phyloP scores from a whole-genome alignment of 179 eudicot species.

The Beta lomatogona region DNA sequence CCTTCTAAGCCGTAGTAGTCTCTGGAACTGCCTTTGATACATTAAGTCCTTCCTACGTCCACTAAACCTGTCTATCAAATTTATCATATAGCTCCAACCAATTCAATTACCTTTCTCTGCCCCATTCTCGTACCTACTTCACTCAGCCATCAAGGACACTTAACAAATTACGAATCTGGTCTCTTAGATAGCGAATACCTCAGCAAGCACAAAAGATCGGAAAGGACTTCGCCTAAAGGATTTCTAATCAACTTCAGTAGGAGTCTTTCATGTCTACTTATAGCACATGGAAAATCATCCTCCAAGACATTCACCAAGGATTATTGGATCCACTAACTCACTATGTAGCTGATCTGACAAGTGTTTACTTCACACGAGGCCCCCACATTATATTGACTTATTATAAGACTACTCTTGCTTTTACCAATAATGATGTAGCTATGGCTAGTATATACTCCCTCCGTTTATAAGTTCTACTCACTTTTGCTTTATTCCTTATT shows the following conservation, averaged over 20 bases:
- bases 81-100: neutral
- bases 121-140: neutral
- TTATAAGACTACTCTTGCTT: neutral
- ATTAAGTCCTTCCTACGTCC: neutral
- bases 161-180: neutral
- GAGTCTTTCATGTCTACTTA: neutral
- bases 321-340: neutral
- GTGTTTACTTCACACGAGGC: neutral
- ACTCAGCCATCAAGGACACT: neutral
- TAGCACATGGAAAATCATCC: neutral
- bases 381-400: neutral
- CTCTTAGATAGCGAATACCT: neutral
- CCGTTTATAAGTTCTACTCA: too few relatives aligned
- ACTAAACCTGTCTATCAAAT: neutral
- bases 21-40: neutral
- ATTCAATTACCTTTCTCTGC: neutral
- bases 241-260: neutral
- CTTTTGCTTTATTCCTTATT: too few relatives aligned
- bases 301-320: neutral
- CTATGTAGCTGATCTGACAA: neutral
- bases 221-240: neutral
- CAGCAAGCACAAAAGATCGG: neutral
- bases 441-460: neutral
- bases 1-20: too few relatives aligned
- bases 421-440: neutral